These are phyloP conservation scores for Bassia scoparia DNA, from an alignment of 148 eudicot genomes.

Conservation along the genomic window DNA sequence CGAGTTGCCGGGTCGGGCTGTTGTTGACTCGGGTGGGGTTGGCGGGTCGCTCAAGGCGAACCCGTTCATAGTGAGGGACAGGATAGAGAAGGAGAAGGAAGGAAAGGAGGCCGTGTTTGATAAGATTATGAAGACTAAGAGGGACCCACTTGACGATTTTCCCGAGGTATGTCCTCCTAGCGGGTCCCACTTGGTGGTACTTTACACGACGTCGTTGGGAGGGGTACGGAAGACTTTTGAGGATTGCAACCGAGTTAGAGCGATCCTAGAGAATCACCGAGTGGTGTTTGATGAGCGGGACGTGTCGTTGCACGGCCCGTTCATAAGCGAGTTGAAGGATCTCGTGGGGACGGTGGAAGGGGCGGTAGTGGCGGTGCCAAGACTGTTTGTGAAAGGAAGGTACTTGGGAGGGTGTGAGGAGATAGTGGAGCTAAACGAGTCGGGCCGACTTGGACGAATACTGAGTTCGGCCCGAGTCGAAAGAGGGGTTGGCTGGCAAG, in stretches of 20 bases:
- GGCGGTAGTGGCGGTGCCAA: constrained; percentile 48
- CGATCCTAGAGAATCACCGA: constrained; percentile 61
- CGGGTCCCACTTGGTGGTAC: constrained; percentile 54
- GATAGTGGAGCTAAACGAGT: constrained; percentile 75
- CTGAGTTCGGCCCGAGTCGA: constrained; percentile 64
- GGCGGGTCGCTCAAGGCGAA: constrained; percentile 63
- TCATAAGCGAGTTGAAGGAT: constrained; percentile 52
- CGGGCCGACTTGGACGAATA: constrained; percentile 64
- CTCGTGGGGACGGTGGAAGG: constrained; percentile 30
- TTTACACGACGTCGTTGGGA: constrained; percentile 84
- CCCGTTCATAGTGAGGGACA: constrained; percentile 63
- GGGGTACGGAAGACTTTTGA: constrained; percentile 83
- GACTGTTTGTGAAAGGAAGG: constrained; percentile 82
- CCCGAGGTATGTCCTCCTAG: constrained; percentile 77
- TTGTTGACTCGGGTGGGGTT: constrained; percentile 15
- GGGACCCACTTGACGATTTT: constrained; percentile 62
- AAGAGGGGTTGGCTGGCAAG: constrained; percentile 69
- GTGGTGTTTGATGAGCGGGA: constrained; percentile 87
- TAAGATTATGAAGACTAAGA: constrained; percentile 35
- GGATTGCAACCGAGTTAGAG: constrained; percentile 63
- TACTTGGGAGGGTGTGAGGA: constrained; percentile 80
- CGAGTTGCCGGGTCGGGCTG: constrained; percentile 15
- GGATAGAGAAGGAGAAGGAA: constrained; percentile 58
- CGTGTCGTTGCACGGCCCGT: constrained; percentile 67
- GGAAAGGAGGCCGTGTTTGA: constrained; percentile 50